phyloP scores from a whole-genome alignment of 2,329 filamentous ascomycete species.

The Curvularia lunata region DNA sequence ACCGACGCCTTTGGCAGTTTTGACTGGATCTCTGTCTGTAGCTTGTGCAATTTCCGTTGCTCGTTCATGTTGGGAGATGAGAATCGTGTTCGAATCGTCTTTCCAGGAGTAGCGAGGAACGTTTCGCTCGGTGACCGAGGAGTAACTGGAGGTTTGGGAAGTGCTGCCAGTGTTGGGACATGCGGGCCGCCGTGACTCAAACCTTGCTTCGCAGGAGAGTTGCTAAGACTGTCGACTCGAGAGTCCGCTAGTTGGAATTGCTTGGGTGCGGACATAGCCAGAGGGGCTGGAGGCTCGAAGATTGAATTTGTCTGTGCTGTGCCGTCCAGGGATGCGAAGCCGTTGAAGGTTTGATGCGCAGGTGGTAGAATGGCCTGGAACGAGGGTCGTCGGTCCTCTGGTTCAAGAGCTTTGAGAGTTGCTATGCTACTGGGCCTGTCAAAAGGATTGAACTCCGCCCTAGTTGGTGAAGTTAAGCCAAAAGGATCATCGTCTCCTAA shows the following conservation, averaged over 20 bases:
- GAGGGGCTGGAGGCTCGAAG: conserved; percentile 19
- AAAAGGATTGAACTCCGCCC: conserved; percentile 51
- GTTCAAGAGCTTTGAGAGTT: conserved; percentile 24
- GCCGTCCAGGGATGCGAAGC: conserved; percentile 46
- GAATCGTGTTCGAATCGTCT: conserved; percentile 45
- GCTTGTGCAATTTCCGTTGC: conserved; percentile 47
- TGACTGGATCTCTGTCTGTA: conserved; percentile 50
- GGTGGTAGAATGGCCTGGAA: conserved; percentile 48
- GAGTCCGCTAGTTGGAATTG: conserved; percentile 16
- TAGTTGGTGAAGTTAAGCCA: conserved; percentile 49
- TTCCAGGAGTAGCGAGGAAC: conserved; percentile 42
- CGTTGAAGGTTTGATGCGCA: conserved; percentile 42
- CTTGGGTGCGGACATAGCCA: conserved; percentile 20
- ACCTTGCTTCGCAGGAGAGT: conserved; percentile 24
- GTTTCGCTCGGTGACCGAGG: conserved; percentile 24
- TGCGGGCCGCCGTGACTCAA: conserved; percentile 19
- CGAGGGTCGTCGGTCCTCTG: conserved; percentile 41
- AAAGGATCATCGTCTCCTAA: conserved; percentile 46
- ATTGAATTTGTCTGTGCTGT: conserved; percentile 39
- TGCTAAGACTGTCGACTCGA: conserved; percentile 37
- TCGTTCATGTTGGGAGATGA: conserved; percentile 50
- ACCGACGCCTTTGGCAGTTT: conserved; percentile 39
- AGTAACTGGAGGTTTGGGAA: conserved; percentile 25
- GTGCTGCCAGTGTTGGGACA: conserved; percentile 10
- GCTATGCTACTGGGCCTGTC: conserved; percentile 26